phyloP scores from a whole-genome alignment of 768 basidiomycete genomes.

The Amanita inopinata region DNA sequence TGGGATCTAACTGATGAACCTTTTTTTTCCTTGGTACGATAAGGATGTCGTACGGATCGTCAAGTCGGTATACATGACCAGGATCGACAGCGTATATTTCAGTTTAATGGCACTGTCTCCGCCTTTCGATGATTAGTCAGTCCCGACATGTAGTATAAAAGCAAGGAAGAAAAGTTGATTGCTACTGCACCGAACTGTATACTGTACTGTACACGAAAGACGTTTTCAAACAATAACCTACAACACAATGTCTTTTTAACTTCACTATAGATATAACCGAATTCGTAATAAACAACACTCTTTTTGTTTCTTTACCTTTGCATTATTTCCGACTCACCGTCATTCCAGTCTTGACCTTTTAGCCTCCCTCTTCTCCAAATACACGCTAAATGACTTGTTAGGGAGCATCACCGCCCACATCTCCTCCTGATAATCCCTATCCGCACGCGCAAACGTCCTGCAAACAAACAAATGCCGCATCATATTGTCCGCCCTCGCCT shows the following conservation, averaged over 20 bases:
- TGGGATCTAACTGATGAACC: not conserved
- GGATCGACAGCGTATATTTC: conserved; percentile 47
- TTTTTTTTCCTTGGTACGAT: not conserved
- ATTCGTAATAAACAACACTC: not conserved
- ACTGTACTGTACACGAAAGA: not conserved
- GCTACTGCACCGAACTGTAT: no score
- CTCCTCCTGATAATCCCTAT: not conserved
- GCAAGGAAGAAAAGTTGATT: not conserved
- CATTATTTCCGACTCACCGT: not conserved
- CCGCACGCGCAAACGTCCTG: not conserved
- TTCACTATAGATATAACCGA: not conserved
- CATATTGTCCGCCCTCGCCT: conserved; percentile 7
- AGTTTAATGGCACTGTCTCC: conserved; percentile 51
- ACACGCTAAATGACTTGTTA: not conserved
- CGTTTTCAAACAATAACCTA: not conserved
- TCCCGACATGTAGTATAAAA: not conserved
- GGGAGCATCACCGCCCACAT: conserved; percentile 1
- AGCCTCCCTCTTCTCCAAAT: not conserved
- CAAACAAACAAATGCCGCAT: conserved; percentile 1
- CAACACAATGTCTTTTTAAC: not conserved
- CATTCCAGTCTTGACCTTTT: not conserved
- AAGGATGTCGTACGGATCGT: conserved; percentile 62
- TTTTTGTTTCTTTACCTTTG: not conserved
- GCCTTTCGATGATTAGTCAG: not conserved
- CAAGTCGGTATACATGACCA: conserved; percentile 46